These are phyloP conservation scores for Cyclocybe cylindracea DNA, from an alignment of 768 basidiomycete genomes.

Conservation along the genomic window DNA sequence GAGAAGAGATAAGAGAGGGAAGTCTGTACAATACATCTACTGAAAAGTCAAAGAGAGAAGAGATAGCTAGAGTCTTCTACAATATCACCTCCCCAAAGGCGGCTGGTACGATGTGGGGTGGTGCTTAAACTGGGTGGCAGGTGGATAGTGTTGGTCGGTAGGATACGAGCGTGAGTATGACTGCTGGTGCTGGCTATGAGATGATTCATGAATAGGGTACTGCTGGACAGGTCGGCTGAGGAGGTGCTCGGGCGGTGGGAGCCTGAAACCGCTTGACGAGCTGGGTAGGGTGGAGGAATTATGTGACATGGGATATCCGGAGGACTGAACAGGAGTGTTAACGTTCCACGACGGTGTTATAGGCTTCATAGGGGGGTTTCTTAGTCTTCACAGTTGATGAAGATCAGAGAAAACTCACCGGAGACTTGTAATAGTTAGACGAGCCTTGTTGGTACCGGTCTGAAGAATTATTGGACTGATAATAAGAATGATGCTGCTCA, in stretches of 20 bases:
- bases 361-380: conserved; percentile 13
- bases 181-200: conserved; percentile 5
- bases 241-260: too few relatives aligned
- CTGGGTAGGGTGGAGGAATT: not conserved
- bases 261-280: too few relatives aligned
- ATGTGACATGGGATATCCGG: conserved; percentile 16
- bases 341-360: conserved; percentile 25
- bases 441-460: conserved; percentile 7
- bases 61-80: not conserved
- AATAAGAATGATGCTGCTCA: conserved; percentile 25
- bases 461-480: conserved; percentile 10
- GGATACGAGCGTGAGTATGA: conserved; percentile 9
- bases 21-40: conserved; percentile 19
- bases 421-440: conserved; percentile 14
- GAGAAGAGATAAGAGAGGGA: not conserved
- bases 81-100: conserved; percentile 21
- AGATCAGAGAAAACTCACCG: conserved; percentile 6
- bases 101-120: conserved; percentile 32
- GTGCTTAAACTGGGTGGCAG: conserved; percentile 29
- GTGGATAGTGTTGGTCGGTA: conserved; percentile 21
- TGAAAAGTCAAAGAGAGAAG: not conserved
- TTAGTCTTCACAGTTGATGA: not conserved
- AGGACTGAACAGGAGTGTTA: conserved; percentile 16
- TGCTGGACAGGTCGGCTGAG: too few relatives aligned
- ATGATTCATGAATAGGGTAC: too few relatives aligned